These are phyloP conservation scores for Chytriomyces hyalinus DNA, from an alignment of 192 early-diverging fungal genomes.

Conservation along the genomic window DNA sequence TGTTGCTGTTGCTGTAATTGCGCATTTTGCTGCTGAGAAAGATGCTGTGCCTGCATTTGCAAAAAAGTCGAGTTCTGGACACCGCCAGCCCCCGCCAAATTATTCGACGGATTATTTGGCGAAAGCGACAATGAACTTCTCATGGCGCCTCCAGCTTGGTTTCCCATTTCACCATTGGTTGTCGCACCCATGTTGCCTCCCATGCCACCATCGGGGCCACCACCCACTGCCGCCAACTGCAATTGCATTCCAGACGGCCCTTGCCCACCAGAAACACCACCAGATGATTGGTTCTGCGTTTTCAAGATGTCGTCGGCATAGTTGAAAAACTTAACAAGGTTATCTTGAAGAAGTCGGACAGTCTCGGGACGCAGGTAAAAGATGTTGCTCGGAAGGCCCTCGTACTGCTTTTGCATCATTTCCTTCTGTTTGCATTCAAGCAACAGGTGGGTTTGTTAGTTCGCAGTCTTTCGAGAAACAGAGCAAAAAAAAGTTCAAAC, in stretches of 20 bases:
- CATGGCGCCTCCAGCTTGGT: too few species aligned
- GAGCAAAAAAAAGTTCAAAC: background rate
- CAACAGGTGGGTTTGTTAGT: background rate
- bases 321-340: constrained; percentile 28
- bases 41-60: constrained; percentile 6
- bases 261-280: background rate
- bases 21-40: background rate
- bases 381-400: constrained; percentile 19
- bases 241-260: too few species aligned
- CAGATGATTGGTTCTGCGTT: constrained; percentile 8
- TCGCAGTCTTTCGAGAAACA: too few species aligned
- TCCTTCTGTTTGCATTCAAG: constrained; percentile 10
- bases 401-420: constrained; percentile 31
- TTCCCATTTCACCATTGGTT: too few species aligned
- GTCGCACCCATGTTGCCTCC: too few species aligned
- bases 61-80: background rate
- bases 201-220: too few species aligned
- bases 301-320: constrained; percentile 22
- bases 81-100: background rate
- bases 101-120: too few species aligned
- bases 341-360: constrained; percentile 20
- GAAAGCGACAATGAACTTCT: too few species aligned
- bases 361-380: constrained; percentile 26
- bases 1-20: background rate
- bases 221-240: too few species aligned